Percentiles rank a stretch among this genome's conserved stretches.
Conservation (phyloP, 352 stramenopile genomes). For the Globisporangium rhizosaccharum region DNA sequence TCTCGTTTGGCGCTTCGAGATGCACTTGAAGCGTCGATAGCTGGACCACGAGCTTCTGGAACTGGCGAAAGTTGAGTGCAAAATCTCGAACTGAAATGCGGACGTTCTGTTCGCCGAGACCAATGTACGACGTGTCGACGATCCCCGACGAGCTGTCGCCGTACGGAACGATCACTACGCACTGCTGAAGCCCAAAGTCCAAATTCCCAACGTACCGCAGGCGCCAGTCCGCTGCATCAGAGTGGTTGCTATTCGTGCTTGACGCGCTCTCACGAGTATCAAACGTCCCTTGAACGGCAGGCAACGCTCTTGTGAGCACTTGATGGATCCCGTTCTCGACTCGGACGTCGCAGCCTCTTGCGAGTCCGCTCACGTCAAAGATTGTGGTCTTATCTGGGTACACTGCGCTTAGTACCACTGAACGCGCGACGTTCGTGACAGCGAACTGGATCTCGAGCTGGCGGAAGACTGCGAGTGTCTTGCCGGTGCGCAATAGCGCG, state of each 20-base stretch:
- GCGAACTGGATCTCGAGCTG: constrained; percentile 31
- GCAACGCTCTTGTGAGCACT: constrained; percentile 7
- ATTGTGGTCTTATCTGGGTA: constrained; percentile 12
- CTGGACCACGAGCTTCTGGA: constrained; percentile 44
- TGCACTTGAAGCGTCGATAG: constrained; percentile 18
- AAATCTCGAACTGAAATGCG: constrained; percentile 30
- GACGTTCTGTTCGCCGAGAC: constrained; percentile 23
- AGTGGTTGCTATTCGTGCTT: not conserved
- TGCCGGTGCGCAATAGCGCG: not conserved
- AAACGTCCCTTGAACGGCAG: constrained; percentile 32
- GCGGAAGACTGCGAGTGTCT: constrained; percentile 4
- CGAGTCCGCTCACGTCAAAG: constrained; percentile 30
- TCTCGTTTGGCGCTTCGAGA: constrained; percentile 6
- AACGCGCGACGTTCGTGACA: constrained; percentile 31
- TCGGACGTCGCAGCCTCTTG: constrained; percentile 14
- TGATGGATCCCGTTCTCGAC: constrained; percentile 6
- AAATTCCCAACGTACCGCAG: constrained; percentile 44
- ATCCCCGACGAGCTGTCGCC: constrained; percentile 12
- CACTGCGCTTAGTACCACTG: not conserved
- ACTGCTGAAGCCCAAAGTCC: constrained; percentile 38
- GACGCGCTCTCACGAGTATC: constrained; percentile 21
- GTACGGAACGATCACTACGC: constrained; percentile 29
- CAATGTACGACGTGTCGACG: constrained; percentile 7
- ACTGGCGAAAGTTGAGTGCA: constrained; percentile 41
- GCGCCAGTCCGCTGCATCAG: constrained; percentile 21